These are phyloP conservation scores for Centella asiatica DNA, from an alignment of 129 eudicot genomes.

Conservation along the genomic window DNA sequence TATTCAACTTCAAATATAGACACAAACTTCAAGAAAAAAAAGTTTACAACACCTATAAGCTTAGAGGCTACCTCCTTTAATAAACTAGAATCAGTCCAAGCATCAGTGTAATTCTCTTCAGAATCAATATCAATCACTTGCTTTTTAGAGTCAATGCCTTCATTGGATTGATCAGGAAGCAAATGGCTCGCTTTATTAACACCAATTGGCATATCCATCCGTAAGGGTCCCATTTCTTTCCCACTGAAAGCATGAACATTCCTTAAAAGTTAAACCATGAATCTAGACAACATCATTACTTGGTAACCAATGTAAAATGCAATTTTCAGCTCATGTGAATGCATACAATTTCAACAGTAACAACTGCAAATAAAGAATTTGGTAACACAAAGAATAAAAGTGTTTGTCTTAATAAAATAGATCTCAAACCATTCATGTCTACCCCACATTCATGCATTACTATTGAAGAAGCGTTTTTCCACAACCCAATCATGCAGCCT, in stretches of 20 bases:
- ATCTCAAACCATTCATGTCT: too few species aligned
- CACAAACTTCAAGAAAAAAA: too few species aligned
- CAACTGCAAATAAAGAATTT: too few species aligned
- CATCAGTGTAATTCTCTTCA: slow-evolving; percentile 30
- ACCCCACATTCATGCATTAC: too few species aligned
- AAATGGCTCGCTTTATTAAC: slow-evolving; percentile 17
- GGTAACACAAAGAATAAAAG: too few species aligned
- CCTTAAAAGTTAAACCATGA: not conserved
- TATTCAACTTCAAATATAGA: too few species aligned
- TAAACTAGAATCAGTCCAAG: slow-evolving; percentile 35
- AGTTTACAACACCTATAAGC: not conserved
- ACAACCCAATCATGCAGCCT: too few species aligned
- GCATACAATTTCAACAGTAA: too few species aligned
- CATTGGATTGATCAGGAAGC: slow-evolving; percentile 20
- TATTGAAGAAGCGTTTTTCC: too few species aligned
- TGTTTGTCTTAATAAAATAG: too few species aligned
- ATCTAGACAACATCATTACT: not conserved
- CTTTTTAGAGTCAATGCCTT: slow-evolving; percentile 15
- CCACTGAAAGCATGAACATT: slow-evolving; percentile 42
- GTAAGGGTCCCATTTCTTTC: slow-evolving; percentile 44
- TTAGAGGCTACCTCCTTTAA: slow-evolving; percentile 45
- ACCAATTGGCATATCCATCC: slow-evolving; percentile 26
- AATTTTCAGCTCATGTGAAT: not conserved
- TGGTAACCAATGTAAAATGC: not conserved
- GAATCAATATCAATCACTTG: slow-evolving; percentile 47